Percentiles rank a stretch among this genome's conserved stretches.
Conservation (phyloP, 805 yeast species). For the Groenewaldozyma tartarivorans region DNA sequence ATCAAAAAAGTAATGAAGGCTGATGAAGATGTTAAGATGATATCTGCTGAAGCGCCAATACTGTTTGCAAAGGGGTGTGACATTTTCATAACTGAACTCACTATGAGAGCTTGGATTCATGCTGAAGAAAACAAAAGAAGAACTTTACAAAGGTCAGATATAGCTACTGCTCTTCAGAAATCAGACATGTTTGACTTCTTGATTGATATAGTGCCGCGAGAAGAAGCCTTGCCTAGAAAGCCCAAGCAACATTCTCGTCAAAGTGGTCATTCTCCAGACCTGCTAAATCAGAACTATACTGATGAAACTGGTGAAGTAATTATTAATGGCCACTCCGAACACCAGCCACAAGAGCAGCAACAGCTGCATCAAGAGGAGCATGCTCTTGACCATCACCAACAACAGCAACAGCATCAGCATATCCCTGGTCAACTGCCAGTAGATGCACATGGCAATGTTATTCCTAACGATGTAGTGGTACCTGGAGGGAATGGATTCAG, state of each 20-base stretch:
- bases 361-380: slow-evolving; percentile 10
- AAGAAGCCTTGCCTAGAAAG: slow-evolving; percentile 38
- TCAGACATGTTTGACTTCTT: slow-evolving; percentile 96
- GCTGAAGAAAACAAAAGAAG: slow-evolving; percentile 95
- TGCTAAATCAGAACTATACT: not conserved
- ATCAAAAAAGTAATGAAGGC: slow-evolving; percentile 97
- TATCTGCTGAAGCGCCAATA: slow-evolving; percentile 96
- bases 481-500: not conserved
- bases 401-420: slow-evolving; percentile 3
- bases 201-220: slow-evolving; percentile 92
- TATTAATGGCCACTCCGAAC: not conserved
- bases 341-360: slow-evolving; percentile 11
- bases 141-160: slow-evolving; percentile 87
- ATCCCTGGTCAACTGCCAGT: no score
- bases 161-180: slow-evolving; percentile 89
- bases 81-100: slow-evolving; percentile 88
- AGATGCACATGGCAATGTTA: no score
- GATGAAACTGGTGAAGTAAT: not conserved
- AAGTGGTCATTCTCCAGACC: not conserved
- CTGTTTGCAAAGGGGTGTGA: slow-evolving; percentile 97
- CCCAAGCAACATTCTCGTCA: not conserved
- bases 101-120: slow-evolving; percentile 99
- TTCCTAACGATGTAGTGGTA: no score
- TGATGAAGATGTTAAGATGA: slow-evolving; percentile 95
- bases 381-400: not conserved